phyloP scores from a whole-genome alignment of 805 yeast species.

The Teunomyces barrocoloradensis region DNA sequence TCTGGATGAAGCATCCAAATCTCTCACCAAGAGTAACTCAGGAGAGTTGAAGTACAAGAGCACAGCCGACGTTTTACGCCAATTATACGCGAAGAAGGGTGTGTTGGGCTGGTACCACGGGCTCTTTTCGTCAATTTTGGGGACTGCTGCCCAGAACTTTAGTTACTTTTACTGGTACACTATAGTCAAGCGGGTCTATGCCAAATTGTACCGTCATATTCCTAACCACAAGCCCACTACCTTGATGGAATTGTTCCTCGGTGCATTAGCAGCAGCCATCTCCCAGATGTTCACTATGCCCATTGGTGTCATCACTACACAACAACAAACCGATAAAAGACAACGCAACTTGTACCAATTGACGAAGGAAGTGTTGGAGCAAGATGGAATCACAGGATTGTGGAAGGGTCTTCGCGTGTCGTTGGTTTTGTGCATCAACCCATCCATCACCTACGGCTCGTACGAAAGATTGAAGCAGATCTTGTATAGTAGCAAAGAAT shows the following conservation, averaged over 20 bases:
- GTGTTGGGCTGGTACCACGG: conserved; percentile 72
- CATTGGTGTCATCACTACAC: conserved; percentile 68
- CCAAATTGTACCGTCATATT: conserved; percentile 32
- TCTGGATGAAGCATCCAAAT: conserved; percentile 7
- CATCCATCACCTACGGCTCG: conserved; percentile 83
- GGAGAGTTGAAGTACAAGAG: conserved; percentile 46
- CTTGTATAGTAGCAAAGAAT: conserved; percentile 41
- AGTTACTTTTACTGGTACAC: conserved; percentile 89
- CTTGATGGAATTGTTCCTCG: conserved; percentile 65
- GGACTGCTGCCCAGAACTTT: conserved; percentile 75
- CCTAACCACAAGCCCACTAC: conserved; percentile 49
- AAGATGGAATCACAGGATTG: conserved; percentile 68
- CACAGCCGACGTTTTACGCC: conserved; percentile 59
- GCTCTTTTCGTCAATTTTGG: conserved; percentile 59
- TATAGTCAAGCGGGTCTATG: conserved; percentile 57
- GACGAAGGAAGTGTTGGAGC: conserved; percentile 48
- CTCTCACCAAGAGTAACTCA: background rate
- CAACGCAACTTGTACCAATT: conserved; percentile 32
- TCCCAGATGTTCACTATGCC: conserved; percentile 82
- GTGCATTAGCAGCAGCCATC: conserved; percentile 78
- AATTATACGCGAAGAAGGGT: conserved; percentile 61
- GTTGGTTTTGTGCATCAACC: conserved; percentile 73
- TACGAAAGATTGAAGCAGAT: conserved; percentile 63
- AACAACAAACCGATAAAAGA: conserved; percentile 52
- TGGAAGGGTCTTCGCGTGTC: conserved; percentile 87